A percentile compares a stretch with the other conserved stretches of the same genome.
These are phyloP conservation scores for Mucor piriformis DNA, from an alignment of 371 early-diverging fungal species.

Conservation along the genomic window DNA sequence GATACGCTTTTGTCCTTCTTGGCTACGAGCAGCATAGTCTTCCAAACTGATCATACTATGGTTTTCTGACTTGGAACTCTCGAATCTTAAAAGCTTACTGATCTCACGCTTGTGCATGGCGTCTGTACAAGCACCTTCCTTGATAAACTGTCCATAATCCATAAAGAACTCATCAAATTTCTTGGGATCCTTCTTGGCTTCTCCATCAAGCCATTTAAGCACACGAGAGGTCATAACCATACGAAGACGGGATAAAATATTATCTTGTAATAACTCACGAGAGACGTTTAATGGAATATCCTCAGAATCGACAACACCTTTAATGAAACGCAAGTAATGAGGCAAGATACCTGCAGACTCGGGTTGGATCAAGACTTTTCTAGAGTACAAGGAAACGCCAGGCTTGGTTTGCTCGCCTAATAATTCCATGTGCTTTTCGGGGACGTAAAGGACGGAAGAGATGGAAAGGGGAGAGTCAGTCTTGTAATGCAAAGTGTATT, in stretches of 20 bases:
- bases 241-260: slow-evolving; percentile 71
- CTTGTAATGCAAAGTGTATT: slow-evolving; percentile 74
- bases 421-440: slow-evolving; percentile 72
- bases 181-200: slow-evolving; percentile 69
- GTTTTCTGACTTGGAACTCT: slow-evolving; percentile 66
- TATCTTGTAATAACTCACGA: slow-evolving; percentile 95
- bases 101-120: slow-evolving; percentile 71
- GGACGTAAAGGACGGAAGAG: slow-evolving; percentile 72
- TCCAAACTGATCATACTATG: slow-evolving; percentile 74
- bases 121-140: slow-evolving; percentile 92
- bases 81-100: slow-evolving; percentile 85
- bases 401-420: slow-evolving; percentile 69
- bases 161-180: slow-evolving; percentile 85
- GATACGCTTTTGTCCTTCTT: slow-evolving; percentile 90
- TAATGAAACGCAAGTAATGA: slow-evolving; percentile 78
- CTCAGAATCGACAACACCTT: slow-evolving; percentile 95
- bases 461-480: slow-evolving; percentile 83
- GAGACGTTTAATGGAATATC: slow-evolving; percentile 98
- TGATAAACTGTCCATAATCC: slow-evolving; percentile 82
- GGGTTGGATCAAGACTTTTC: slow-evolving; percentile 81
- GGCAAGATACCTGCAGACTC: slow-evolving; percentile 78
- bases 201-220: slow-evolving; percentile 76
- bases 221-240: slow-evolving; percentile 73
- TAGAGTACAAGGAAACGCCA: slow-evolving; percentile 79
- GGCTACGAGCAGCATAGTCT: slow-evolving; percentile 88